Evolutionary conservation across 805 yeast species (phyloP), one percentile per base, ranked within the genome.

Genomic region (Brettanomyces naardenensis): DNA sequence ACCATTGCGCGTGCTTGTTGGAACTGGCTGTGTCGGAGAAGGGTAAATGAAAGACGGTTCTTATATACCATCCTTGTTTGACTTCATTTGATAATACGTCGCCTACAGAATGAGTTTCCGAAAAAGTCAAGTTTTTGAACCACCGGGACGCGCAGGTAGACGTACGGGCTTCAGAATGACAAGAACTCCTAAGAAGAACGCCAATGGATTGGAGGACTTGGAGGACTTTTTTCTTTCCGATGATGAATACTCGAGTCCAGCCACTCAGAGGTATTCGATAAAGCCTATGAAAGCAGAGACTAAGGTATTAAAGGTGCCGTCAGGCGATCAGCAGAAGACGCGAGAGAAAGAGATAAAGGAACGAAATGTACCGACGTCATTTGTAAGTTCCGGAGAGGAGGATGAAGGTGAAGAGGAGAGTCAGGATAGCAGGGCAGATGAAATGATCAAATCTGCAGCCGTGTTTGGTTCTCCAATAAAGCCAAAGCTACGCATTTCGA

Each of bases 121-220:
- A 43, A 44, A 46, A 18, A 52, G 56, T 61, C 74, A 66, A 54
- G 44, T 64, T 44, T 54, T 61, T 58, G 58, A 68, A 64, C 46
- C 47, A 4, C 48, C 64, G 67, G 88, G 88, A 1, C 60, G 66
- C 26, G 67, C 65, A 49, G 74, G 87, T 29, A 66, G 89, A n/a
- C 78, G 75, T 51, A 78, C 85, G 0, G 87, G 87, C 5, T 57
- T 78, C 14, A 49, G 46, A 21, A 38, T 58, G 3, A 45, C 55
- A 0, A 42, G 46, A 21, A 53, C 60, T 0, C 60, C 80, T 23
- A 61, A 62, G 31, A 68, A 71, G 46, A 83, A 80, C 53, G 66
- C 68, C 35, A 69, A 75, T 47, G 74, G 80, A 20, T 71, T 80
- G 73, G 89, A 81, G 48, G 81, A 77, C 47, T 52, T 81, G 13